Base-by-base conservation (phyloP, 2,329 filamentous ascomycete species). In the Neoscytalidium dimidiatum region DNA sequence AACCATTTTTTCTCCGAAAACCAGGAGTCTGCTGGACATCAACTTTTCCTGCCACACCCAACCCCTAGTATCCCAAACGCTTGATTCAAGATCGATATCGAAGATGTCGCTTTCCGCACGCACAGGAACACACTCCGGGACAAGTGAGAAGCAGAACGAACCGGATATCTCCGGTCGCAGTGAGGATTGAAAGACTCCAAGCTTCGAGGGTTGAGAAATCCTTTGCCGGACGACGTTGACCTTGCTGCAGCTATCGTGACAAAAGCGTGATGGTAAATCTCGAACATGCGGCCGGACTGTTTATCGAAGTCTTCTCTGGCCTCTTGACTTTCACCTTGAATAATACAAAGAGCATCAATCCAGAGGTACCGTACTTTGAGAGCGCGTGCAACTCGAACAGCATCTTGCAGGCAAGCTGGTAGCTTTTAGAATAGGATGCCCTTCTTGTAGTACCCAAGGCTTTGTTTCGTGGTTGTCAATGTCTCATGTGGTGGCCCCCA, bases 271-370 rank as follows among this genome's bases (percentile, higher is more conserved):
- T 43, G 11, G 17, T 43, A 43, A 6, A n/a, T 43, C n/a, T 43
- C n/a, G 41, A 43, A n/a, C 41, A 43, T 43, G 41, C 11, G 41
- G n/a, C 13, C 41, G 4, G 41, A 43, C 41, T 43, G 11, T 43
- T 43, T 13, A 6, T 43, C n/a, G n/a, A 43, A 43, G n/a, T 43
- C 64, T 6, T 69, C 49, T 7, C 68, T n/a, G n/a, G n/a, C 71
- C 41, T 76, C 73, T 75, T 74, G 43, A 74, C 17, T 17, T 2
- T 74, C 46, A 74, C 17, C 41, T 2, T 43, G 41, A 43, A 43
- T 17, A 43, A 43, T 43, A 17, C 41, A 43, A 6, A 43, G 41
- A 6, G 41, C 41, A 43, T 43, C 41, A n/a, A 43, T n/a, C 41
- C 41, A 43, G 41, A 43, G 41, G 17, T 43, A 43, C 41, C 41